Evolutionary conservation across 345 rosid genomes (phyloP).

Genomic region (Pistacia atlantica): DNA sequence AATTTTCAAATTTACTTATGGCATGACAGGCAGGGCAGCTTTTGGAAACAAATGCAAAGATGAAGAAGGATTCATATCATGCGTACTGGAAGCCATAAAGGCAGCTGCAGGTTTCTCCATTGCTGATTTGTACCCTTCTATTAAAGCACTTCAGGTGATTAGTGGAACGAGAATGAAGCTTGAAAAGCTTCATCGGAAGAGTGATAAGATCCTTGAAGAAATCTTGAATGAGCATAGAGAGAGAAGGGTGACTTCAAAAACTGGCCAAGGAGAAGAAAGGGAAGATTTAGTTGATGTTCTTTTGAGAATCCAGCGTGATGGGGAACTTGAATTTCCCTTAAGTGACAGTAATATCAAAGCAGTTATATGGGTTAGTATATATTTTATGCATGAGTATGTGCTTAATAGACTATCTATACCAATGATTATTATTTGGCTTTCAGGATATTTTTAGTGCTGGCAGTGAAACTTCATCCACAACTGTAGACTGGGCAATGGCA

Average conservation of each 20-base stretch:
- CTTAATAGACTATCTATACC: no score
- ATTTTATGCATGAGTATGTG: no score
- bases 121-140: constrained; percentile 34
- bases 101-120: constrained; percentile 30
- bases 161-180: constrained; percentile 25
- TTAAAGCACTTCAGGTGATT: constrained; percentile 23
- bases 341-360: constrained; percentile 21
- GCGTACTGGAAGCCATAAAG: constrained; percentile 22
- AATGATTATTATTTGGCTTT: neutral
- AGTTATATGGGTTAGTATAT: constrained; percentile 13
- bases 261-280: neutral
- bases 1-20: constrained; percentile 21
- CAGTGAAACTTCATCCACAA: constrained; percentile 26
- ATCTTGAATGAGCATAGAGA: constrained; percentile 32
- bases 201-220: constrained; percentile 30
- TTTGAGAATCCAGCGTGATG: constrained; percentile 17
- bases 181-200: constrained; percentile 18
- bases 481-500: constrained; percentile 24
- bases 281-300: constrained; percentile 32
- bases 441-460: constrained; percentile 32
- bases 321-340: constrained; percentile 9
- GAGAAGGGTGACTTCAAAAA: constrained; percentile 5
- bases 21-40: constrained; percentile 31
- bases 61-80: constrained; percentile 16
- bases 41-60: constrained; percentile 31